phyloP scores from a whole-genome alignment of 2,329 filamentous ascomycete species.

The Cytospora mali region DNA sequence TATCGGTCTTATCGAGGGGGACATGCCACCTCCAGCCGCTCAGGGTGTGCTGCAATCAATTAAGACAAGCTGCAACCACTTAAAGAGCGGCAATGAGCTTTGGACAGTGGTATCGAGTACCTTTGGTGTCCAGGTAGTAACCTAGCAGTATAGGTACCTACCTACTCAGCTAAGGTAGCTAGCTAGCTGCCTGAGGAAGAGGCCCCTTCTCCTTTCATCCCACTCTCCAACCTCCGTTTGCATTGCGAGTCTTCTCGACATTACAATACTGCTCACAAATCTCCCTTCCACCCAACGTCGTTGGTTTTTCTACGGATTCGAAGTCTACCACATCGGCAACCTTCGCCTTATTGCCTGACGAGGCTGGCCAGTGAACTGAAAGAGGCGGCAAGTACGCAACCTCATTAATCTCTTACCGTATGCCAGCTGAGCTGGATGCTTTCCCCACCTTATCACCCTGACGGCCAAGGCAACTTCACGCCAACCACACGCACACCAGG shows the following conservation, averaged over 20 bases:
- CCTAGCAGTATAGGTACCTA: no score
- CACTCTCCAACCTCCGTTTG: background rate
- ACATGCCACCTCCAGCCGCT: background rate
- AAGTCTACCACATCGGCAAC: background rate
- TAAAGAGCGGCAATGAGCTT: background rate
- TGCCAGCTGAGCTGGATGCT: slow-evolving; percentile 24
- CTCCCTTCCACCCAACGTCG: background rate
- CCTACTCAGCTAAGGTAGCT: background rate
- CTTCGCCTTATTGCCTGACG: slow-evolving; percentile 7
- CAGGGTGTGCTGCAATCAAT: background rate
- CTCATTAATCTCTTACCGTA: slow-evolving; percentile 12
- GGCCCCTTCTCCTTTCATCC: background rate
- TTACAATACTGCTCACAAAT: background rate
- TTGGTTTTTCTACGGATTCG: background rate
- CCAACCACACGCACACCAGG: slow-evolving; percentile 17
- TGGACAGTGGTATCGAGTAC: no score
- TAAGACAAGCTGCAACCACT: background rate
- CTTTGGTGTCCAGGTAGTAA: no score
- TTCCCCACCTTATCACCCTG: slow-evolving; percentile 20
- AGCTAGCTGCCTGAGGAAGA: background rate
- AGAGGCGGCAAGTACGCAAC: slow-evolving; percentile 8
- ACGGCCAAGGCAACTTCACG: background rate
- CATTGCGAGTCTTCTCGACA: background rate
- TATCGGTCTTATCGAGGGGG: background rate
- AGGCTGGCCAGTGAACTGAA: slow-evolving; percentile 1